phyloP scores from a whole-genome alignment of 108 stramenopile species.

The Epithemia pelagica region DNA sequence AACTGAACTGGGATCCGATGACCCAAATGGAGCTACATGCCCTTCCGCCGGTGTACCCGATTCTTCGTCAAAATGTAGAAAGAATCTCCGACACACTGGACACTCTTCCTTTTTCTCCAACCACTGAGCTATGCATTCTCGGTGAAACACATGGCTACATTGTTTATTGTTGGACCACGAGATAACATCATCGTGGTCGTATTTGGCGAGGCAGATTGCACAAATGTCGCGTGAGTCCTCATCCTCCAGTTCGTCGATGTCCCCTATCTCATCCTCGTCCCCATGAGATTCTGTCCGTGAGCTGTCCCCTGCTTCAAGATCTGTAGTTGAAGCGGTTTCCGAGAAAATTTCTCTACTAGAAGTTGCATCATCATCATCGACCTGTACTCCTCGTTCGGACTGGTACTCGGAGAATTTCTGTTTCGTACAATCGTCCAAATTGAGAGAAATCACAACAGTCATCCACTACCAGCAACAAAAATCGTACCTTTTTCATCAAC shows the following conservation, averaged over 20 bases:
- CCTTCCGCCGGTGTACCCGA: neutral
- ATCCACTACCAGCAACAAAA: neutral
- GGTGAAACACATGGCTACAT: slow-evolving; percentile 34
- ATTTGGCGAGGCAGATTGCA: slow-evolving; percentile 30
- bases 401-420: neutral
- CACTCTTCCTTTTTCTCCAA: slow-evolving; percentile 24
- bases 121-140: slow-evolving; percentile 26
- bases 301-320: neutral
- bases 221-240: slow-evolving; percentile 11
- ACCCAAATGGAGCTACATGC: neutral
- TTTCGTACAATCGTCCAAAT: too few relatives aligned
- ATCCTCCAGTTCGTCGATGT: neutral
- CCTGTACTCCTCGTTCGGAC: too few relatives aligned
- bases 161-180: slow-evolving; percentile 27
- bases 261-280: neutral
- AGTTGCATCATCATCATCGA: too few relatives aligned
- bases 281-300: too few relatives aligned
- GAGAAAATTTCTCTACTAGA: too few relatives aligned
- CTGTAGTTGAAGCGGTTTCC: neutral
- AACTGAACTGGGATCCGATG: neutral
- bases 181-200: slow-evolving; percentile 21
- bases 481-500: slow-evolving; percentile 9
- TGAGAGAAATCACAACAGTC: too few relatives aligned
- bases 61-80: slow-evolving; percentile 23
- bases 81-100: slow-evolving; percentile 29